These are phyloP conservation scores for Apiospora kogelbergensis DNA, from an alignment of 2,329 filamentous ascomycete genomes.

Conservation along the genomic window DNA sequence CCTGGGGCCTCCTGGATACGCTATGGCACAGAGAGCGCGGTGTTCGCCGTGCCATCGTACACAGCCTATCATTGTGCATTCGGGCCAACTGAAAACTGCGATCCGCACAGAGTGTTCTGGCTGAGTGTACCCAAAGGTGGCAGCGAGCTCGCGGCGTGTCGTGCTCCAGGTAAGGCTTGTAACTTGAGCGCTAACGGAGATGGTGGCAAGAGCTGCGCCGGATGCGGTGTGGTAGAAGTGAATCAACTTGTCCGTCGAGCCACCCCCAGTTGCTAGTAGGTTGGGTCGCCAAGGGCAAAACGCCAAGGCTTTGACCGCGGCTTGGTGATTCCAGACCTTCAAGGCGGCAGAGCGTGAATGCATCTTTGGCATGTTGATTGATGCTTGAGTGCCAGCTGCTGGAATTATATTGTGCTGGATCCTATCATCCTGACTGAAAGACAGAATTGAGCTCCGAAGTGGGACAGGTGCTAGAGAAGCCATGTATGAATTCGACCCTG, in stretches of 20 bases:
- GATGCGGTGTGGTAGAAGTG: constrained; percentile 91
- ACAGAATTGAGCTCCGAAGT: not conserved
- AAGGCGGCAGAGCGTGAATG: constrained; percentile 59
- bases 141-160: constrained; percentile 81
- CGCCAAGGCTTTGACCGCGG: constrained; percentile 93
- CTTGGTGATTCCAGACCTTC: constrained; percentile 75
- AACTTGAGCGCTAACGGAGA: constrained; percentile 90
- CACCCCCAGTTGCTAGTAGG: constrained; percentile 86
- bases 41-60: constrained; percentile 82
- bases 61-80: constrained; percentile 79
- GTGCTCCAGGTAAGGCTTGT: constrained; percentile 90
- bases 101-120: constrained; percentile 88
- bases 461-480: not conserved
- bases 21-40: constrained; percentile 82
- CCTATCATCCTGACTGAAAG: not conserved
- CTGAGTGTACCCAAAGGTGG: constrained; percentile 90
- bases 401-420: constrained; percentile 1
- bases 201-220: constrained; percentile 82
- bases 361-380: constrained; percentile 36
- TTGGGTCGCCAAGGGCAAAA: constrained; percentile 94
- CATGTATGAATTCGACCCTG: not conserved
- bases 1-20: constrained; percentile 63
- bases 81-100: constrained; percentile 92
- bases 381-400: constrained; percentile 27
- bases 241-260: constrained; percentile 91